Base-by-base conservation (phyloP, 2,329 filamentous ascomycete species). In the Xylariaceae sp. region DNA sequence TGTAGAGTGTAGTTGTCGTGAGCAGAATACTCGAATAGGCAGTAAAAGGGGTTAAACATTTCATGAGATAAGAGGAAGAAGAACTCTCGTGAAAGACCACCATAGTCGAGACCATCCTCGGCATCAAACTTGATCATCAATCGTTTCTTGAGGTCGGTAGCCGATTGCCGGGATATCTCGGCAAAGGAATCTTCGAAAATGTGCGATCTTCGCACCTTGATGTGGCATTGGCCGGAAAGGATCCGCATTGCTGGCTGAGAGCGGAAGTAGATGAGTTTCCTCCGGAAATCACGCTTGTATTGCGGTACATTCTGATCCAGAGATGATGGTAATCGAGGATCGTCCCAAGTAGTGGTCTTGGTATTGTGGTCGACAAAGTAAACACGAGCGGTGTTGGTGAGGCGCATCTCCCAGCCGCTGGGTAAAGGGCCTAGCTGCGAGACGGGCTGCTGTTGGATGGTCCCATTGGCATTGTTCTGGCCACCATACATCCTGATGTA, bases 31-130 rank as follows among this genome's bases (percentile, higher is more conserved):
- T 98, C 93, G 73, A 98, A 98, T 40, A 98, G 76, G 65, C 93
- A 98, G 73, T 98, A 98, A 71, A 98, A 98, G 24, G 93, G 93
- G 66, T 98, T 98, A 73, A 98, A 98, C 93, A 98, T 98, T 73
- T 98, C 93, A 69, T 98, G 93, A 13, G 91, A 97, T 41, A 98
- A 80, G 31, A 98, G 74, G 81, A 98, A 98, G 76, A 98, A 98
- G 74, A 98, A 98, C 68, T 98, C 93, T 78, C 90, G 79, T 28
- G 93, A 98, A 42, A 98, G 78, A 76, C 93, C 93, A 65, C 93
- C 93, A 61, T 98, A 98, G 68, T 98, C 93, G 47, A 98, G 72
- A 68, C 93, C 93, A 59, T 98, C 93, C 70, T 98, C 93, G 37
- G 93, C 93, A 54, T 98, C 93, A 55, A 98, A 98, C 71, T 98